Conservation (phyloP, 495 filamentous ascomycete species). For the Talaromyces adpressus region DNA sequence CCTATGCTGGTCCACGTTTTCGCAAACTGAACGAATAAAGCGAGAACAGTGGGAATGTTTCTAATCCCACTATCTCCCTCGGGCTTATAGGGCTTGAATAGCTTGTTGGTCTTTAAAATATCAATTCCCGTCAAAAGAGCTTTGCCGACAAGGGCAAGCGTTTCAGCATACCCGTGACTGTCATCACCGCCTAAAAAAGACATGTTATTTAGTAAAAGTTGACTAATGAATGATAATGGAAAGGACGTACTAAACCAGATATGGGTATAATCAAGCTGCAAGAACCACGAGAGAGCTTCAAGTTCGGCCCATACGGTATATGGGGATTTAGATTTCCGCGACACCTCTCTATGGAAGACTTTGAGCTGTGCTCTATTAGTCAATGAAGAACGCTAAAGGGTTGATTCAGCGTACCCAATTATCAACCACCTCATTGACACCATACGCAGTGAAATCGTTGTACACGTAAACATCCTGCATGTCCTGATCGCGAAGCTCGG, state of each 20-base stretch:
- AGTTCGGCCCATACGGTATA: constrained; percentile 6
- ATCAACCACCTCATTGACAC: constrained; percentile 4
- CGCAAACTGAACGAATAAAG: constrained; percentile 4
- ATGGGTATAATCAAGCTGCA: constrained; percentile 4
- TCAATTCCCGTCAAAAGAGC: constrained; percentile 5
- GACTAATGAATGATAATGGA: background rate
- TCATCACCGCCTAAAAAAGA: constrained; percentile 2
- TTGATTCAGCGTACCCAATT: constrained; percentile 1
- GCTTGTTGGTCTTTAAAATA: constrained; percentile 1
- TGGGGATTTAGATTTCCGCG: background rate
- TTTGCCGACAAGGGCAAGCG: constrained; percentile 3
- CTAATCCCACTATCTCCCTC: background rate
- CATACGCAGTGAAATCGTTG: constrained; percentile 7
- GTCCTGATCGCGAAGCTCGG: constrained; percentile 3
- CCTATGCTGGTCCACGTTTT: background rate
- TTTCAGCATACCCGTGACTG: constrained; percentile 4
- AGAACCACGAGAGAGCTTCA: constrained; percentile 4
- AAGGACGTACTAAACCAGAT: constrained; percentile 5
- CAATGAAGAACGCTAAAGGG: background rate
- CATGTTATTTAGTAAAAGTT: background rate
- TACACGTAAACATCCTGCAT: constrained; percentile 1
- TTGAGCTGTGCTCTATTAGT: constrained; percentile 4
- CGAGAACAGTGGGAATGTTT: constrained; percentile 1
- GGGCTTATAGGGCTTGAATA: background rate
- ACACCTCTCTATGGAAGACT: background rate